Base-by-base conservation (phyloP, 345 rosid genomes). In the Melastoma malabathricum region DNA sequence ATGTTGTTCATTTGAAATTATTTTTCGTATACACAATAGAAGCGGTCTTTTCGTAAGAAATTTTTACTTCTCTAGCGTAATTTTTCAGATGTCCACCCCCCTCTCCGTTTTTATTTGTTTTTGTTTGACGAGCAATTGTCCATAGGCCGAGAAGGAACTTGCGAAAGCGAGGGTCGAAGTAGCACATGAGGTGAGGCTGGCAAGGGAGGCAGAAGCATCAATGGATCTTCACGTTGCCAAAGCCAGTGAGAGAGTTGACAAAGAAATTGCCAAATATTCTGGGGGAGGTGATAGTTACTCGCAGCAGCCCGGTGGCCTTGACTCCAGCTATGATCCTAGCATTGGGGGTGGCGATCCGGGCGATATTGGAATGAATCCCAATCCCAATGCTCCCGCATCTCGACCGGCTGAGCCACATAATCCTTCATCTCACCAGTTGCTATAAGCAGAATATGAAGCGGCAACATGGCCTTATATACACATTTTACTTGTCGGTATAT, bases 121-220 rank as follows among this genome's bases (percentile, higher is more conserved):
- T 3, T 16, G 2, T 19, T 13, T 15, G 13, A 15, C 2, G 27
- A 4, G 5, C 23, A 27, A 34, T 18, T 6, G 13, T 10, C 15
- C 17, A 50, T 43, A 79, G 81, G 75, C 56, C 17, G 74, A 75
- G 64, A 73, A 69, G 64, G 77, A 73, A 1, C 9, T 59, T 19
- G 74, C 74, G 8, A 76, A 71, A 67, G 72, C 79, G 0, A 59
- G 73, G 55, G n/a, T 48, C 59, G 71, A 54, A 5, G 46, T 76
- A 10, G 85, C 85, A 31, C 77, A 68, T 13, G 82, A 79, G 70
- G 74, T 71, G 12, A 69, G 79, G 29, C 13, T 73, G 70, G 79
- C 85, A 3, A 68, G 10, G 54, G 85, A 69, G 55, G 85, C 82
- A 1, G 75, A 79, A 52, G 85, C 77, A 3, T 55, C 64, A 20